Percentiles rank a stretch among this genome's conserved stretches.
Evolutionary conservation across 805 yeast genomes (phyloP).

Genomic region (Lipomyces spencermartinsiae): DNA sequence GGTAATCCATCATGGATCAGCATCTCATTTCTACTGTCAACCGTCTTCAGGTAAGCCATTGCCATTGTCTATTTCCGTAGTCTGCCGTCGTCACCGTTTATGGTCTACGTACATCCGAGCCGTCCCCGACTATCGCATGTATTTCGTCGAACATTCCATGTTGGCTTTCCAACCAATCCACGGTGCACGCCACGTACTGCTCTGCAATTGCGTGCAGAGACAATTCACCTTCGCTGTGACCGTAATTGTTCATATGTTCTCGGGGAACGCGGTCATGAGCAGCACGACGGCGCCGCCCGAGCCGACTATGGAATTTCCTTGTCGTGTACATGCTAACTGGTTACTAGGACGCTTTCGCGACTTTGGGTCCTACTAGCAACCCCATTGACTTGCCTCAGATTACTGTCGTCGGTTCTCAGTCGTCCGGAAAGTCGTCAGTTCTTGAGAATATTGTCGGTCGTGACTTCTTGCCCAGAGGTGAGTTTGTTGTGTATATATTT

Average conservation of each 20-base stretch:
- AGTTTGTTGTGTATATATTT: background rate
- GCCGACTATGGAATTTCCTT: background rate
- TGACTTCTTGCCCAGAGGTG: constrained; percentile 88
- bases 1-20: constrained; percentile 38
- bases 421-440: constrained; percentile 87
- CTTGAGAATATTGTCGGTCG: constrained; percentile 90
- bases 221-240: background rate
- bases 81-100: background rate
- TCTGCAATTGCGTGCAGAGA: background rate
- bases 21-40: constrained; percentile 42
- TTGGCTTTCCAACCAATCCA: background rate
- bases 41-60: constrained; percentile 39
- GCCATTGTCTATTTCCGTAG: background rate
- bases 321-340: constrained; percentile 1
- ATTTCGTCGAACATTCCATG: background rate
- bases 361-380: constrained; percentile 91
- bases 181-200: background rate
- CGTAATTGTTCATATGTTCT: background rate
- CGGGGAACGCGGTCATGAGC: background rate
- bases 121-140: background rate
- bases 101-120: background rate
- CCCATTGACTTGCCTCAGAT: constrained; percentile 93
- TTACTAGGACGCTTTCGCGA: constrained; percentile 89
- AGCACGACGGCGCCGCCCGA: too few relatives aligned
- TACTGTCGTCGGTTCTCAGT: constrained; percentile 94